These are phyloP conservation scores for Trypanosoma rangeli DNA, from an alignment of 208 protist genomes.

Conservation along the genomic window DNA sequence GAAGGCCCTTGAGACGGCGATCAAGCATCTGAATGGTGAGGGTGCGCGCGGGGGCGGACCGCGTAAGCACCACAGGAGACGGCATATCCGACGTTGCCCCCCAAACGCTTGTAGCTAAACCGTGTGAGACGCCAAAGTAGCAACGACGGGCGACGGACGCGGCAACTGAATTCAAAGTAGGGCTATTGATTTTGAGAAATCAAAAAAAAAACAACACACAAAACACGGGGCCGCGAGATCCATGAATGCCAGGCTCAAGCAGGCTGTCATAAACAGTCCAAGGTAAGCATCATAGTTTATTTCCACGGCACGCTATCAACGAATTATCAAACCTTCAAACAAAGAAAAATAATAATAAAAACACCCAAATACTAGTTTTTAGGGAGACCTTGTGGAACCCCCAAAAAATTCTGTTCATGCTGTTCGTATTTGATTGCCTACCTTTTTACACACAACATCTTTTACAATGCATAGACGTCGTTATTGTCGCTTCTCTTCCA, in stretches of 20 bases:
- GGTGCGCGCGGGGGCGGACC: slow-evolving; percentile 55
- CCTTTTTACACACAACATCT: too few species aligned
- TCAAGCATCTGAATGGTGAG: slow-evolving; percentile 80
- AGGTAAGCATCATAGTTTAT: too few species aligned
- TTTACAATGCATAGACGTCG: too few species aligned
- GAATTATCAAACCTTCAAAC: too few species aligned
- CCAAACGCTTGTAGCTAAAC: neutral
- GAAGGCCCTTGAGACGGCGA: slow-evolving; percentile 74
- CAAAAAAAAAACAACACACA: slow-evolving; percentile 3
- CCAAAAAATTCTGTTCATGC: too few species aligned
- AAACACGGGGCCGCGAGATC: neutral
- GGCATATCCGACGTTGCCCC: slow-evolving; percentile 43
- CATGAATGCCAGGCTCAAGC: neutral
- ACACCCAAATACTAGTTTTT: too few species aligned
- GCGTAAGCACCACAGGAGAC: slow-evolving; percentile 71
- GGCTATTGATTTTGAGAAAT: neutral
- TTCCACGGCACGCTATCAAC: too few species aligned
- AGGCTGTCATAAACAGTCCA: too few species aligned
- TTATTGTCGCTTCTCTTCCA: neutral
- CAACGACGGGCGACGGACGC: neutral
- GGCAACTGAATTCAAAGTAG: neutral
- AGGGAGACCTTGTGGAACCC: too few species aligned
- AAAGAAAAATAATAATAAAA: too few species aligned
- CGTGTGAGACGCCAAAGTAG: neutral
- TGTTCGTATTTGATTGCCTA: too few species aligned